Evolutionary conservation across 129 eudicot genomes (phyloP), one percentile per base, ranked within the genome.

Genomic region (Artemisia annua): DNA sequence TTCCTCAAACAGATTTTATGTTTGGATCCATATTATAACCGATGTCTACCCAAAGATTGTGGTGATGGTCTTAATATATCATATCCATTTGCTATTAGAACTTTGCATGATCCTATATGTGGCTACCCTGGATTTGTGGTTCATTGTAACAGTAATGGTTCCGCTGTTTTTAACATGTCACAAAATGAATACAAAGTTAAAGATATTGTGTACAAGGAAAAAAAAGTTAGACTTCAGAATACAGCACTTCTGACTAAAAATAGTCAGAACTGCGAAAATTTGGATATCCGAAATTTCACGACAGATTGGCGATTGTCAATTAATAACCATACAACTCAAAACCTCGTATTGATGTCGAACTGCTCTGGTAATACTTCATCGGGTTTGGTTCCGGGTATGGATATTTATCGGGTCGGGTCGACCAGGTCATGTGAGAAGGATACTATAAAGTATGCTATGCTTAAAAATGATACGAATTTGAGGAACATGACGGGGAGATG

Each of bases 51-150:
- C 7, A 57, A 35, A 15, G 56, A 28, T 2, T 87, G 92, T 11
- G 67, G 69, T n/a, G 22, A 81, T 53, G 86, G 81, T 10, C 28
- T 0, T 11, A 77, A 61, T 56, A 63, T 87, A 26, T 77, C 70
- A 11, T 87, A 78, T 65, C 93, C 89, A 0, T 87, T 87, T 60
- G 63, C 18, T 30, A 80, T 87, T 32, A 11, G 11, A 1, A 78
- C 62, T 16, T 2, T 11, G 46, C 85, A 82, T 26, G 70, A 82
- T 39, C 44, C 85, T 19, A 20, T 55, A 5, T 87, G 93, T 63
- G 87, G 86, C 12, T 74, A 63, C 63, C 85, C 88, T 64, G 86
- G 81, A 63, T 87, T 84, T 15, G 75, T 11, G 63, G 73, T 87
- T 11, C 24, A 51, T n/a, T 87, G 92, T 75, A 48, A 63, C 26